Evolutionary conservation across 164 flowering plant genomes (phyloP).

Genomic region (Nymphaea thermarum): DNA sequence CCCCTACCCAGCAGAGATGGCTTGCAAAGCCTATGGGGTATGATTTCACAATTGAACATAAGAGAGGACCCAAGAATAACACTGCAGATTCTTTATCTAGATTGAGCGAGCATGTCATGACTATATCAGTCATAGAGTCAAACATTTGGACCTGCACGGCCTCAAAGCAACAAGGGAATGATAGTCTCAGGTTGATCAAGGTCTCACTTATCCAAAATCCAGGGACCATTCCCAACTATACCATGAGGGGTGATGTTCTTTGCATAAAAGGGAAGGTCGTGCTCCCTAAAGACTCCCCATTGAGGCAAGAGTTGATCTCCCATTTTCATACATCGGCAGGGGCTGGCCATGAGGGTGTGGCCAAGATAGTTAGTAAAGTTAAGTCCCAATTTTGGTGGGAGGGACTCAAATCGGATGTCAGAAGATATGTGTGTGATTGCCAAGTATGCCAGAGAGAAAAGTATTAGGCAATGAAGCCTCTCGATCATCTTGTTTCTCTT

Average conservation of each 20-base stretch:
- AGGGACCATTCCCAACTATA: neutral
- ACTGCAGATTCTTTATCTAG: neutral
- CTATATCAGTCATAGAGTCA: too few relatives aligned
- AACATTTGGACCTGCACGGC: too few relatives aligned
- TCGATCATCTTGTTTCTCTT: neutral
- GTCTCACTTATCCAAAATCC: neutral
- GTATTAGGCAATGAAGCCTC: neutral
- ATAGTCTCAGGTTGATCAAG: neutral
- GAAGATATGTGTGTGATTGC: neutral
- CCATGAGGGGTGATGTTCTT: neutral
- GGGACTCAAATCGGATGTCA: neutral
- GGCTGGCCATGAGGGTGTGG: neutral
- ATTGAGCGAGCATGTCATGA: neutral
- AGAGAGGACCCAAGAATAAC: neutral
- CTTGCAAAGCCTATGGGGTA: neutral
- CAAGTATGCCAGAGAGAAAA: neutral
- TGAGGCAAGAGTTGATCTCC: neutral
- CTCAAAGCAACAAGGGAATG: too few relatives aligned
- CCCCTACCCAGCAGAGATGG: neutral
- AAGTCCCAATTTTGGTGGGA: neutral
- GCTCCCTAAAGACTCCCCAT: neutral
- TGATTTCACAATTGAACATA: neutral
- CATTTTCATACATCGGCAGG: neutral
- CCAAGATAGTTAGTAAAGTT: too few relatives aligned
- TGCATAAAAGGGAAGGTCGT: neutral